Percentiles rank a stretch among this genome's conserved stretches.
These are phyloP conservation scores for Arbutus unedo DNA, from an alignment of 148 eudicot genomes.

Conservation along the genomic window DNA sequence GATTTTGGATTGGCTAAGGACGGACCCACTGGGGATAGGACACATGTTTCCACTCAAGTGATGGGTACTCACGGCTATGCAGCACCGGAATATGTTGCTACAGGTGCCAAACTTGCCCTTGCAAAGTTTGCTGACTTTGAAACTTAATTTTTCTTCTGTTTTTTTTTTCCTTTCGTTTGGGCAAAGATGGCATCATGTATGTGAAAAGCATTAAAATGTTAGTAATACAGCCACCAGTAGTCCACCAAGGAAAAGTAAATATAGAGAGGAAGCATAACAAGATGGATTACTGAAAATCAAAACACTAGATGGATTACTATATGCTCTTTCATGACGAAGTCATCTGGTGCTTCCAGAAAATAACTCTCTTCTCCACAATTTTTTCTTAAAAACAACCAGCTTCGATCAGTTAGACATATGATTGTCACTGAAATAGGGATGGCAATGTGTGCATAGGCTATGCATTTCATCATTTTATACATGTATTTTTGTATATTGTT, in stretches of 20 bases:
- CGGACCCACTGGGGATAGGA: slow-evolving; percentile 73
- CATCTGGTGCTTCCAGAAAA: not conserved
- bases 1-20: slow-evolving; percentile 81
- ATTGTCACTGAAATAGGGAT: not conserved
- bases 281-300: not conserved
- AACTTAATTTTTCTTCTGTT: not conserved
- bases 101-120: slow-evolving; percentile 33
- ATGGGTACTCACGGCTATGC: slow-evolving; percentile 86
- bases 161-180: not conserved
- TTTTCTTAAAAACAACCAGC: not conserved
- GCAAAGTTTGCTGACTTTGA: slow-evolving; percentile 3
- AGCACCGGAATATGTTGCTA: slow-evolving; percentile 74
- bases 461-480: not conserved
- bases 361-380: not conserved
- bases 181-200: not conserved
- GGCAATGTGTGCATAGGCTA: not conserved
- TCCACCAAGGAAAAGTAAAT: not conserved
- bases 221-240: not conserved
- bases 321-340: not conserved
- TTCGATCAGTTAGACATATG: not conserved
- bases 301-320: not conserved
- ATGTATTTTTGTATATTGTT: not conserved
- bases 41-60: slow-evolving; percentile 79
- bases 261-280: not conserved
- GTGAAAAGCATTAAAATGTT: not conserved